These are phyloP conservation scores for Chamaecyparis obtusa DNA, from an alignment of 75 land plant species.

Conservation along the genomic window DNA sequence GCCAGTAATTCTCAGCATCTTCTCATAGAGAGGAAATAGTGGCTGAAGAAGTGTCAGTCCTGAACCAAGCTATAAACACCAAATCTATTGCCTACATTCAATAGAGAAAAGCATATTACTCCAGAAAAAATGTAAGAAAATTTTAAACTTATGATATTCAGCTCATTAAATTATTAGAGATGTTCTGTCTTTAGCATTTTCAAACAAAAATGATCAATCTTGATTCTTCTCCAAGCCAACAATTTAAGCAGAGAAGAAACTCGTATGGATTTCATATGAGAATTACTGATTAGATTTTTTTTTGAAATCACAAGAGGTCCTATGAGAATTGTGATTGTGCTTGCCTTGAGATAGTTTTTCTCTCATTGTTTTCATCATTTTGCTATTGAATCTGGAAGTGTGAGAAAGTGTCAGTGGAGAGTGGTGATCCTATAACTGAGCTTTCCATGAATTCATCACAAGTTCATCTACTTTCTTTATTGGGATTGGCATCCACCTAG, in stretches of 20 bases:
- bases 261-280: neutral
- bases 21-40: neutral
- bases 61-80: neutral
- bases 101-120: neutral
- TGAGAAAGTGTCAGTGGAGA: neutral
- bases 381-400: neutral
- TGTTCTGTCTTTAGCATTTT: neutral
- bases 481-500: neutral
- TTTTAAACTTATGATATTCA: neutral
- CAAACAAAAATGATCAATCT: neutral
- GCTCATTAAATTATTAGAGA: neutral
- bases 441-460: neutral
- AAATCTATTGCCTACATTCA: neutral
- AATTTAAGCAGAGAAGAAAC: neutral
- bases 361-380: neutral
- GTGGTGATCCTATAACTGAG: neutral
- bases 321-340: neutral
- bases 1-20: neutral
- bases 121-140: neutral
- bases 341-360: neutral
- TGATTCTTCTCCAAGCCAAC: neutral
- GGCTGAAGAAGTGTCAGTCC: neutral
- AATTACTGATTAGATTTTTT: neutral
- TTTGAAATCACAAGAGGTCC: neutral
- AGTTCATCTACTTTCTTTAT: neutral